These are phyloP conservation scores for Ustilago trichophora DNA, from an alignment of 1,284 basidiomycete genomes.

Conservation along the genomic window DNA sequence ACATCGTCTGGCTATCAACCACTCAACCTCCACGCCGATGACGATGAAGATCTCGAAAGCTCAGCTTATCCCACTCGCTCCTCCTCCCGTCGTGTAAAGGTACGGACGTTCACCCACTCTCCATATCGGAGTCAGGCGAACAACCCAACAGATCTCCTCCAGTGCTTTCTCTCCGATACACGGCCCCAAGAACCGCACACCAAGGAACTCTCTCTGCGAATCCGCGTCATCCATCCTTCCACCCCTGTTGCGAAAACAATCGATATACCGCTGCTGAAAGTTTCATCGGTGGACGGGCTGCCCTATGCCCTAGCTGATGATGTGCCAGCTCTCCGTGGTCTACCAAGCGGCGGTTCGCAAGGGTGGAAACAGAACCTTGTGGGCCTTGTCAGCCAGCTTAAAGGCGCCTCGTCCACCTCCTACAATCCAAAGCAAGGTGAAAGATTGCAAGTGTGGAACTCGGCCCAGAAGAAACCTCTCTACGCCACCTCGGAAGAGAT, in stretches of 20 bases:
- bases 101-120: slow-evolving; percentile 13
- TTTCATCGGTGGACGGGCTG: slow-evolving; percentile 4
- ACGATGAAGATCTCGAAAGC: slow-evolving; percentile 13
- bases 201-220: slow-evolving; percentile 12
- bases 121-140: slow-evolving; percentile 24
- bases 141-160: slow-evolving; percentile 14
- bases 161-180: slow-evolving; percentile 27
- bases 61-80: background rate
- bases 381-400: background rate
- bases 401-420: too few relatives aligned
- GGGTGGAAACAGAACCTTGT: background rate
- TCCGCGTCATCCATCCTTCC: background rate
- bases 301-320: slow-evolving; percentile 40
- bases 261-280: slow-evolving; percentile 12
- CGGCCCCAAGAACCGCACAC: background rate
- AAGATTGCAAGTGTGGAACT: slow-evolving; percentile 19
- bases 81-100: background rate
- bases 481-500: slow-evolving; percentile 18
- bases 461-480: slow-evolving; percentile 3
- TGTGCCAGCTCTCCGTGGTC: slow-evolving; percentile 28
- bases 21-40: background rate
- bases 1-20: slow-evolving; percentile 25
- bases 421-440: background rate
- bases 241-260: background rate
- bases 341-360: background rate